phyloP scores from a whole-genome alignment of 257 asterid genomes.

The Fraxinus quadrangulata region DNA sequence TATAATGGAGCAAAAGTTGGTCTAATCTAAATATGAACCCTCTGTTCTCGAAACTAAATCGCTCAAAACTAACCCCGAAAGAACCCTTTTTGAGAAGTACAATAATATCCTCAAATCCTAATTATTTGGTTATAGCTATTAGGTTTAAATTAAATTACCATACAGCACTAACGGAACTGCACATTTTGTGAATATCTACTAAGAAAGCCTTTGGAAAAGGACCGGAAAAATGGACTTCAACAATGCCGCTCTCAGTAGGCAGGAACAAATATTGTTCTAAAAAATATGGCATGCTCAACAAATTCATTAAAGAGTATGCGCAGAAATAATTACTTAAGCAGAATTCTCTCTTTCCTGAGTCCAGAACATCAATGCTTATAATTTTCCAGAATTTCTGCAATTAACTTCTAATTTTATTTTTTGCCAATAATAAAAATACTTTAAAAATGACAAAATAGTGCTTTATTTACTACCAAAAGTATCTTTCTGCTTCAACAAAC shows the following conservation, averaged over 20 bases:
- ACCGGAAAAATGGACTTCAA: not conserved
- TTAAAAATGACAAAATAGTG: not conserved
- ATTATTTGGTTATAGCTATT: too few species aligned
- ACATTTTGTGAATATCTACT: not conserved
- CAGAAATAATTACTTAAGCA: not conserved
- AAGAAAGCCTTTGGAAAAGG: not conserved
- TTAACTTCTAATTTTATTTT: too few species aligned
- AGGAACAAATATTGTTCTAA: not conserved
- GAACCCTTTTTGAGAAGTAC: not conserved
- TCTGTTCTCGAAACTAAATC: conserved; percentile 1
- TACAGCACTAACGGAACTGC: not conserved
- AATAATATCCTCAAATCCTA: not conserved
- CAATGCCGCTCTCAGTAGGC: not conserved
- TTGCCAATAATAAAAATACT: too few species aligned
- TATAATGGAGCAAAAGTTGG: conserved; percentile 5
- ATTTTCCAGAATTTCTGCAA: not conserved
- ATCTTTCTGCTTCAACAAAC: not conserved
- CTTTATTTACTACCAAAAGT: not conserved
- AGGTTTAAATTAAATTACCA: too few species aligned
- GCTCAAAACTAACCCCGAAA: not conserved
- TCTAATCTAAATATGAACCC: not conserved
- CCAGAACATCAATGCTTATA: not conserved
- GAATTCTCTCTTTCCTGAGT: not conserved
- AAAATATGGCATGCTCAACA: not conserved
- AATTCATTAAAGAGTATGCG: not conserved